Evolutionary conservation across 345 rosid genomes (phyloP), one percentile per base, ranked within the genome.

Genomic region (Nasturtium officinale): DNA sequence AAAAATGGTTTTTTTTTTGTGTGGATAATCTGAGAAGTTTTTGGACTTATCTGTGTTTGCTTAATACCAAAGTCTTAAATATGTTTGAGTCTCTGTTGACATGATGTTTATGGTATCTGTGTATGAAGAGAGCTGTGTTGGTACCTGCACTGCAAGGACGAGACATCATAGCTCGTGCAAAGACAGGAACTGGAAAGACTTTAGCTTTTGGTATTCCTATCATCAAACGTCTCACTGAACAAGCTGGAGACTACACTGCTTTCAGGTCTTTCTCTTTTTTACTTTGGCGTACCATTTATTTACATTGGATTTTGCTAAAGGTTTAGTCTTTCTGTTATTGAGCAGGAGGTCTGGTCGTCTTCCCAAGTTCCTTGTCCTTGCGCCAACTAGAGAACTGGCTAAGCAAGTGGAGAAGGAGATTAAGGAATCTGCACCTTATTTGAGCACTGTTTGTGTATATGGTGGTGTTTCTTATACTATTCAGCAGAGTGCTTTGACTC

Each of bases 111-210:
- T 20, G 52, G 16, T 60, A 11, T 68, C 1, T 50, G 28, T 68
- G 8, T 76, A 3, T 71, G 23, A 18, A 95, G 97, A 90, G 97
- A 72, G 97, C 99, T 77, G 99, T 95, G 71, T 67, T 91, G 25
- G 67, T 79, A 42, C 99, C 99, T 9, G 97, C 97, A 2, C 83
- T 95, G 6, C 76, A 95, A 86, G 97, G 97, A 47, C 82, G 88
- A 47, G 99, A 95, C 45, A 62, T 95, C 48, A 95, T 95, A 71
- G 97, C 93, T 80, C 96, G 99, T 79, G 99, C 99, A 2, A 91
- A 91, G 85, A 95, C 99, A 28, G 97, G 99, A 69, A 95, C 99
- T 20, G 99, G 99, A n/a, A 95, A 95, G 90, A 95, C 97, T 21
- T 78, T 95, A 75, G 99, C 99, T 63, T 95, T 95, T 40, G 99